Evolutionary conservation across 1,284 basidiomycete genomes (phyloP).

Genomic region (Lignosus rhinocerotis): DNA sequence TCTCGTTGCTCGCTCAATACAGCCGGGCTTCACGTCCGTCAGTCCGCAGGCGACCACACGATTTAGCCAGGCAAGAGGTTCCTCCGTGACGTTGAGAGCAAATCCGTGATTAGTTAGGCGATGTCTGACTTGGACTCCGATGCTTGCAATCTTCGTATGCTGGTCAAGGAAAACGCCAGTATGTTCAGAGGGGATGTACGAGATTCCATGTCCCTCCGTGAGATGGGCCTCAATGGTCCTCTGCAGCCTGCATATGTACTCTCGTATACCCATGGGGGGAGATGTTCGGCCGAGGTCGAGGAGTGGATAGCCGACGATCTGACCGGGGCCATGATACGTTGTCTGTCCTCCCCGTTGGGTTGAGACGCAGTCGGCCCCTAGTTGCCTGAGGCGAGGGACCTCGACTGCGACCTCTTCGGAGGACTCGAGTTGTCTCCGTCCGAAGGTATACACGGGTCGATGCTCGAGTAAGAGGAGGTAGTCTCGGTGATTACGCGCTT

Average conservation of each 20-base stretch:
- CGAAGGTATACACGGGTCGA: conserved; percentile 92
- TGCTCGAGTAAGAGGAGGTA: conserved; percentile 80
- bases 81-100: conserved; percentile 85
- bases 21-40: conserved; percentile 79
- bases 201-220: conserved; percentile 53
- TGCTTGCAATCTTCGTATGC: conserved; percentile 84
- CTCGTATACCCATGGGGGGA: conserved; percentile 53
- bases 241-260: conserved; percentile 76
- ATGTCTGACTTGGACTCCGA: conserved; percentile 96
- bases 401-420: conserved; percentile 66
- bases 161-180: conserved; percentile 77
- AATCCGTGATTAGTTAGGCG: conserved; percentile 95
- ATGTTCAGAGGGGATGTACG: conserved; percentile 57
- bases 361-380: conserved; percentile 87
- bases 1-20: conserved; percentile 50
- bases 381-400: conserved; percentile 61
- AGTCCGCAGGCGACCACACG: conserved; percentile 92
- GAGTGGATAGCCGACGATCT: conserved; percentile 94
- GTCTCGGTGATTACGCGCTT: conserved; percentile 52
- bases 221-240: conserved; percentile 63
- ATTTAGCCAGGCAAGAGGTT: conserved; percentile 85
- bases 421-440: conserved; percentile 69
- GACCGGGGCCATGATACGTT: conserved; percentile 98
- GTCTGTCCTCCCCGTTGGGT: conserved; percentile 90
- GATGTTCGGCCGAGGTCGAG: conserved; percentile 71